A percentile compares a stretch with the other conserved stretches of the same genome.
Conservation (phyloP, 176 grass and related monocot species). For the Chloris gayana region DNA sequence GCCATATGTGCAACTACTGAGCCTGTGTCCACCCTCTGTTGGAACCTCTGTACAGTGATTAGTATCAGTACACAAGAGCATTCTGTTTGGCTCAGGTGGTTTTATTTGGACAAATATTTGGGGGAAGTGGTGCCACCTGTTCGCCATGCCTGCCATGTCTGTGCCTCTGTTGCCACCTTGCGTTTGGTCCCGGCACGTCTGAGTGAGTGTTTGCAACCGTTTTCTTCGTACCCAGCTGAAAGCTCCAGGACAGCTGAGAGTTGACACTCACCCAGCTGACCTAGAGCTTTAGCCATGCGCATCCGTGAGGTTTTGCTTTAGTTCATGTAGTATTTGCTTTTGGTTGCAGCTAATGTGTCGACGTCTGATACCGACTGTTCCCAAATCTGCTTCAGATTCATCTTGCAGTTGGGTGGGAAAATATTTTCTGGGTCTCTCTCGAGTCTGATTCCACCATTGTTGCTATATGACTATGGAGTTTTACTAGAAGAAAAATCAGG, state of each 20-base stretch:
- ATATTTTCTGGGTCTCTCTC: neutral
- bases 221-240: neutral
- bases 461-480: neutral
- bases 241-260: neutral
- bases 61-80: neutral
- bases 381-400: neutral
- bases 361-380: neutral
- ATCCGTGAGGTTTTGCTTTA: slow-evolving; percentile 7
- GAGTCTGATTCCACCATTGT: neutral
- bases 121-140: neutral
- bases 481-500: neutral
- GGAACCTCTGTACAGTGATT: neutral
- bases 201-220: neutral
- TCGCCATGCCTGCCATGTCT: neutral
- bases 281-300: neutral
- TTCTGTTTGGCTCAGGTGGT: neutral
- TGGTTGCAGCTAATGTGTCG: neutral
- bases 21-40: neutral
- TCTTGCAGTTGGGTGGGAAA: neutral
- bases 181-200: neutral
- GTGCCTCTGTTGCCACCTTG: neutral
- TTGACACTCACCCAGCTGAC: neutral
- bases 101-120: neutral
- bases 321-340: neutral
- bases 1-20: neutral